Percentiles rank a stretch among this genome's conserved stretches.
phyloP scores from a whole-genome alignment of 2,329 filamentous ascomycete species.

The Calonectria ilicicola region DNA sequence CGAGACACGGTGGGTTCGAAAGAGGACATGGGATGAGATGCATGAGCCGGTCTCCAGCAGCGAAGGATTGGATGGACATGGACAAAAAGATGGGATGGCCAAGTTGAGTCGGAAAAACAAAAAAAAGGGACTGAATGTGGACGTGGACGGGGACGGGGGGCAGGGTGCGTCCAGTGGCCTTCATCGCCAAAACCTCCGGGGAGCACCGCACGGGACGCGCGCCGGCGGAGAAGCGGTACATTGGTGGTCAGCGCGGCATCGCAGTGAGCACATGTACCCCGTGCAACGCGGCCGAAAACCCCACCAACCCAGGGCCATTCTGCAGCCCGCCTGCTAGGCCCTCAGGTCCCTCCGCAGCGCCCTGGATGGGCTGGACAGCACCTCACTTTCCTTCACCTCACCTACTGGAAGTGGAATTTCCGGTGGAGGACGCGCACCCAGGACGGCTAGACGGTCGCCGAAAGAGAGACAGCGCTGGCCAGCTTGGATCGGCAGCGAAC shows the following conservation, averaged over 20 bases:
- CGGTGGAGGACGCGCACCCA: neutral
- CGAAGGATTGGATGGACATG: slow-evolving; percentile 4
- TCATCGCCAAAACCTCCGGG: neutral
- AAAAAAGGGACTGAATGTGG: neutral
- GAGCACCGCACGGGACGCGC: slow-evolving; percentile 6
- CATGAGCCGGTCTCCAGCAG: slow-evolving; percentile 9
- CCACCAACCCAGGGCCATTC: neutral
- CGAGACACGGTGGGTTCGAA: neutral
- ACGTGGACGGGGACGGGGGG: neutral
- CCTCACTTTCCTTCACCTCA: neutral
- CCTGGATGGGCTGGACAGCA: neutral
- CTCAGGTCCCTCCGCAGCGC: slow-evolving; percentile 1
- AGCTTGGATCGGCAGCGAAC: neutral
- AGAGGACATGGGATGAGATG: slow-evolving; percentile 20
- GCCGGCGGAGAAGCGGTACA: neutral
- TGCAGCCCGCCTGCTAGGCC: neutral
- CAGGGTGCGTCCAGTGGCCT: slow-evolving; percentile 2
- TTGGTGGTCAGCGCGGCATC: neutral
- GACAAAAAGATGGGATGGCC: neutral
- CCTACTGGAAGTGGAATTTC: slow-evolving; percentile 17
- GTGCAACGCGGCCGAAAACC: slow-evolving; percentile 1
- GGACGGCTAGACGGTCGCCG: slow-evolving; percentile 6
- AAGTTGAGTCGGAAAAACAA: slow-evolving; percentile 1
- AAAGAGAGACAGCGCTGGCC: slow-evolving; percentile 8
- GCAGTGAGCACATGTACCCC: neutral